Evolutionary conservation across 441 rosid species (phyloP).

Genomic region (Arabidopsis lyrata): DNA sequence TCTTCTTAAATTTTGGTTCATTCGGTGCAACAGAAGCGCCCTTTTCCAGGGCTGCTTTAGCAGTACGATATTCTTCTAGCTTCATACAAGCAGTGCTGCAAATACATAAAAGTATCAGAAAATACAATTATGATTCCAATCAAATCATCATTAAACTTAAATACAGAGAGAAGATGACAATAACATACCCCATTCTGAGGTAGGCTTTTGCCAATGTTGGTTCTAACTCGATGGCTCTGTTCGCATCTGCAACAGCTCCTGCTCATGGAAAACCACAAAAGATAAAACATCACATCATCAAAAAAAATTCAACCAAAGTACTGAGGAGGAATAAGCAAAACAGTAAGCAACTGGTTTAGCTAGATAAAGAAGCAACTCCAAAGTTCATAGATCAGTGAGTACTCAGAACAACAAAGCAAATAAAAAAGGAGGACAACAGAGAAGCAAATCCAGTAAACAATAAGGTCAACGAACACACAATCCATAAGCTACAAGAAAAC

Average conservation of each 20-base stretch:
- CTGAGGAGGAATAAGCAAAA: not conserved
- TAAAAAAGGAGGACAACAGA: not conserved
- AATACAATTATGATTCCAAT: not conserved
- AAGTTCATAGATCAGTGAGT: not conserved
- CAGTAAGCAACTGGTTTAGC: not conserved
- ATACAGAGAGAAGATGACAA: not conserved
- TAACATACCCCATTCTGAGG: conserved; percentile 57
- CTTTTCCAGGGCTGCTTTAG: conserved; percentile 72
- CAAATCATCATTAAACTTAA: conserved; percentile 5
- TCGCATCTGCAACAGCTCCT: conserved; percentile 63
- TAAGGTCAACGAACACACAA: conserved; percentile 1
- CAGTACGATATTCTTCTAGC: conserved; percentile 82
- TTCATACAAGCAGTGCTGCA: conserved; percentile 81
- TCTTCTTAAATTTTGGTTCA: conserved; percentile 57
- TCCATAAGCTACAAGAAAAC: not conserved
- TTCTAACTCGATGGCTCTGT: conserved; percentile 58
- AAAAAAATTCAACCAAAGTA: not conserved
- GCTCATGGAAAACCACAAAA: conserved; percentile 33
- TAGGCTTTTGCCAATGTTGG: conserved; percentile 57
- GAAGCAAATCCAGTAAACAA: not conserved
- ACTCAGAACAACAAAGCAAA: not conserved
- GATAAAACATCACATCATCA: not conserved
- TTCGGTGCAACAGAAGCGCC: conserved; percentile 64
- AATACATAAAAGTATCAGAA: conserved; percentile 4
- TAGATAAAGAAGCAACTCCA: not conserved